phyloP scores from a whole-genome alignment of 352 stramenopile species.

The Phytophthora chlamydospora region DNA sequence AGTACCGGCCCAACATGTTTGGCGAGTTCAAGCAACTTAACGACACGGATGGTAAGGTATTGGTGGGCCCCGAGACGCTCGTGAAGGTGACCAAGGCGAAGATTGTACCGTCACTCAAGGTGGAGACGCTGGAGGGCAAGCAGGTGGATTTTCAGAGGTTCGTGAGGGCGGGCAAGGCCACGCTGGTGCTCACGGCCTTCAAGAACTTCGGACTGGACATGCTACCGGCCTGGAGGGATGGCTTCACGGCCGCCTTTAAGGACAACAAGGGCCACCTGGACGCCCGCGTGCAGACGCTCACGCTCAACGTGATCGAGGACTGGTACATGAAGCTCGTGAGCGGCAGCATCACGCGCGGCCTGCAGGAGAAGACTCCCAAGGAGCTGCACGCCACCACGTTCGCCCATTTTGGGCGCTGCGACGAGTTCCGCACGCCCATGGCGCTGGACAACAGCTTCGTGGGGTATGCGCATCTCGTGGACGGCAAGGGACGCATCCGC shows the following conservation, averaged over 20 bases:
- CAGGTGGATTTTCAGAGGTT: conserved; percentile 60
- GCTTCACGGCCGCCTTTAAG: conserved; percentile 59
- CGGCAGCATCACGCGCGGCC: conserved; percentile 63
- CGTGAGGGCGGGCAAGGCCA: conserved; percentile 56
- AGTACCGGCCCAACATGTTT: conserved; percentile 90
- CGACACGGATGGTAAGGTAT: conserved; percentile 83
- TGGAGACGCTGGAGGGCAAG: conserved; percentile 56
- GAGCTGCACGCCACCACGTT: conserved; percentile 61
- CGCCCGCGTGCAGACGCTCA: conserved; percentile 56
- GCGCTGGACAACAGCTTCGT: conserved; percentile 89
- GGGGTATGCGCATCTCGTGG: conserved; percentile 83
- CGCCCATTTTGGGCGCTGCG: conserved; percentile 76
- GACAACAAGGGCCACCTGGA: conserved; percentile 26
- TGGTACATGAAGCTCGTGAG: conserved; percentile 90
- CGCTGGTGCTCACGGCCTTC: conserved; percentile 83
- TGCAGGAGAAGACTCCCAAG: conserved; percentile 58
- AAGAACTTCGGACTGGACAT: conserved; percentile 89
- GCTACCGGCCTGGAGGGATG: conserved; percentile 76
- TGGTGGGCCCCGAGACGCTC: conserved; percentile 56
- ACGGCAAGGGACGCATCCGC: conserved; percentile 80
- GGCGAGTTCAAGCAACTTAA: conserved; percentile 91
- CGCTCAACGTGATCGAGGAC: conserved; percentile 88
- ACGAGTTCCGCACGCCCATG: conserved; percentile 81
- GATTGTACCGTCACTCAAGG: conserved; percentile 58
- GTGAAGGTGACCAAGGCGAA: conserved; percentile 64